Evolutionary conservation across 2,329 filamentous ascomycete genomes (phyloP).

Genomic region (Fusarium sp.): DNA sequence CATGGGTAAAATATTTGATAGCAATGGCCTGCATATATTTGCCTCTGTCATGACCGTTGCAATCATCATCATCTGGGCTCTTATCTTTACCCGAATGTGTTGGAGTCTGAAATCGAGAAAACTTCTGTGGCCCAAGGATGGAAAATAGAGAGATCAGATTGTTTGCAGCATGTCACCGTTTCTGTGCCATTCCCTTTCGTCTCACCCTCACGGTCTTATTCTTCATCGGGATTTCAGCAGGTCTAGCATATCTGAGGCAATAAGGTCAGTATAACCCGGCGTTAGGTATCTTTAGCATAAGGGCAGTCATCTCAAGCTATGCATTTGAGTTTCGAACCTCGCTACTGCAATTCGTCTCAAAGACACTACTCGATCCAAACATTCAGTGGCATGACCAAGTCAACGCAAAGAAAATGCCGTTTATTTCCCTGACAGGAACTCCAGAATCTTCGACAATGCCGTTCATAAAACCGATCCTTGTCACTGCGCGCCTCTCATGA

Average conservation of each 20-base stretch:
- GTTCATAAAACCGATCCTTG: not conserved
- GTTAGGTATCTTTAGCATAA: not conserved
- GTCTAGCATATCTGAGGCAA: not conserved
- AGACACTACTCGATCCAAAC: not conserved
- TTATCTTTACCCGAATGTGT: conserved; percentile 76
- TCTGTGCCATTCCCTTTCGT: not conserved
- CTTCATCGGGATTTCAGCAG: no score
- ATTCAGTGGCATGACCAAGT: not conserved
- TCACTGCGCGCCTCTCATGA: conserved; percentile 5
- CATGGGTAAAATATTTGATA: conserved; percentile 70
- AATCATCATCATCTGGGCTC: conserved; percentile 73
- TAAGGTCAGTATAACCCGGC: not conserved
- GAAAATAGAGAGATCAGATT: not conserved
- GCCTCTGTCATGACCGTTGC: conserved; percentile 74
- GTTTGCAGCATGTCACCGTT: not conserved
- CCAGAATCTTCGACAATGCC: not conserved
- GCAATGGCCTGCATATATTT: conserved; percentile 68
- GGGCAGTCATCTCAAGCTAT: not conserved
- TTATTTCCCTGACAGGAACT: not conserved
- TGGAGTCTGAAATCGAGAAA: conserved; percentile 71
- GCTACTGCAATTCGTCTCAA: not conserved
- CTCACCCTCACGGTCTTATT: not conserved
- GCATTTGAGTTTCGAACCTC: not conserved
- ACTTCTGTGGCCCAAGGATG: conserved; percentile 79
- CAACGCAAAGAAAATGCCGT: not conserved